Evolutionary conservation across 257 asterid genomes (phyloP).

Genomic region (Solanum okadae): DNA sequence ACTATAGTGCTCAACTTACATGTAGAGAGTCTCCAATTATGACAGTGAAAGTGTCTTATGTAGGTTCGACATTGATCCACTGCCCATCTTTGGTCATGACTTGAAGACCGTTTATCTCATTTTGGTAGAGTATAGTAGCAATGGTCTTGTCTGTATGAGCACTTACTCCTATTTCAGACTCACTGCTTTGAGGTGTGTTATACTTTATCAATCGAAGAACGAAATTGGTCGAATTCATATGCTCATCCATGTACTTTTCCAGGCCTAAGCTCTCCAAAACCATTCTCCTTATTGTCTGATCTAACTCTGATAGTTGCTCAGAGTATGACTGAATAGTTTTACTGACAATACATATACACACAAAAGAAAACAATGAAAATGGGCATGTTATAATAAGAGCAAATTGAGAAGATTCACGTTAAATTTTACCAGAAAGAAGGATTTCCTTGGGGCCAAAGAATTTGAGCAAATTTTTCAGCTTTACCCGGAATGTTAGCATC

Average conservation of each 20-base stretch:
- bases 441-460: slow-evolving; percentile 56
- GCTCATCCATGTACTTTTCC: slow-evolving; percentile 36
- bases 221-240: slow-evolving; percentile 28
- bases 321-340: slow-evolving; percentile 11
- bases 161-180: slow-evolving; percentile 20
- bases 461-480: slow-evolving; percentile 17
- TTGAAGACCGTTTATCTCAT: slow-evolving; percentile 30
- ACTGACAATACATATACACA: slow-evolving; percentile 27
- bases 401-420: background rate
- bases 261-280: slow-evolving; percentile 33
- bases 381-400: too few species aligned
- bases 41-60: slow-evolving; percentile 26
- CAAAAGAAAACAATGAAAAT: too few species aligned
- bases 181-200: slow-evolving; percentile 25
- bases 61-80: slow-evolving; percentile 36
- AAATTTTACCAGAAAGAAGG: slow-evolving; percentile 36
- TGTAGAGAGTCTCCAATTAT: slow-evolving; percentile 35
- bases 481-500: slow-evolving; percentile 13
- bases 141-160: slow-evolving; percentile 39
- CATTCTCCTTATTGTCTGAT: slow-evolving; percentile 35
- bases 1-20: slow-evolving; percentile 4
- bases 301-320: slow-evolving; percentile 30
- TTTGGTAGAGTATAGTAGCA: slow-evolving; percentile 22
- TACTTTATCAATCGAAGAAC: slow-evolving; percentile 39
- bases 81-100: slow-evolving; percentile 28